Evolutionary conservation across 768 basidiomycete genomes (phyloP).

Genomic region (Clitopilus passeckerianus): DNA sequence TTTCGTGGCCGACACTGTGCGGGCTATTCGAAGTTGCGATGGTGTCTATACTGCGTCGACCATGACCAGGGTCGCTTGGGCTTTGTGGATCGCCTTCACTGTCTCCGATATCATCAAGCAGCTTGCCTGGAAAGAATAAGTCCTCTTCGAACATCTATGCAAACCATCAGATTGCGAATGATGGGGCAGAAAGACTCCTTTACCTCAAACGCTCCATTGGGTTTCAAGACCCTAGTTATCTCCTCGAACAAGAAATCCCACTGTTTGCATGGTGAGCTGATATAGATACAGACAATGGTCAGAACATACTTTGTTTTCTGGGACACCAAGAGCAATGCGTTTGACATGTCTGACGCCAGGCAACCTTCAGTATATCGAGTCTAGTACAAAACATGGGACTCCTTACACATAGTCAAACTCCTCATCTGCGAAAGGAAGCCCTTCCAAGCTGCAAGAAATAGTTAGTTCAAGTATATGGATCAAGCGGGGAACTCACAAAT

Average conservation of each 20-base stretch:
- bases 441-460: constrained; percentile 45
- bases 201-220: constrained; percentile 70
- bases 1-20: neutral
- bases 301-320: constrained; percentile 60
- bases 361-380: constrained; percentile 4
- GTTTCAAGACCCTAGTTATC: constrained; percentile 65
- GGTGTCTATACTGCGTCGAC: neutral
- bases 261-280: constrained; percentile 21
- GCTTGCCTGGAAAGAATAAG: constrained; percentile 62
- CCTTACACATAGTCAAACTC: constrained; percentile 77
- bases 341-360: constrained; percentile 50
- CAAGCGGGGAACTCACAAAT: constrained; percentile 46
- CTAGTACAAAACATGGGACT: neutral
- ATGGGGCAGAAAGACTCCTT: neutral
- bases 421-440: constrained; percentile 63
- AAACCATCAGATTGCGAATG: neutral
- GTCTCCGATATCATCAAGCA: constrained; percentile 21
- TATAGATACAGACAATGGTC: neutral
- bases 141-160: constrained; percentile 69
- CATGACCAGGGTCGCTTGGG: neutral
- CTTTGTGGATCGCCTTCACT: neutral
- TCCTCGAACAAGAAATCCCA: constrained; percentile 72
- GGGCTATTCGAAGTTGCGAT: neutral
- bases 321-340: constrained; percentile 68
- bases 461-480: constrained; percentile 6